Base-by-base conservation (phyloP, 331 rosid genomes). In the Dryas integrifolia region DNA sequence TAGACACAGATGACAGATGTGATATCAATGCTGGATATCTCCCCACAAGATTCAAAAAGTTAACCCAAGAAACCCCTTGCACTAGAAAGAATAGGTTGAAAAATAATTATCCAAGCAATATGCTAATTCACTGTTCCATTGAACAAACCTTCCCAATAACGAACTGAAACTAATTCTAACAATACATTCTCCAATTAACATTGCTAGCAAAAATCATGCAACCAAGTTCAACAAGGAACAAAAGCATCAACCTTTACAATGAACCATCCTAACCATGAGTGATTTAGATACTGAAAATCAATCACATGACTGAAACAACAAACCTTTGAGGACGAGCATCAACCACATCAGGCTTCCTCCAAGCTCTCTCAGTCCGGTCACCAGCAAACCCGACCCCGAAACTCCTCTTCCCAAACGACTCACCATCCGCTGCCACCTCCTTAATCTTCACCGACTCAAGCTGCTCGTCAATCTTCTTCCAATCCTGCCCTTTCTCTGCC, bases 401-500 rank as follows among this genome's bases (percentile, higher is more conserved):
- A 65, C 86, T 80, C 82, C 75, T 89, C 80, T 79, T 93, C 56
- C 86, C 96, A 58, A 82, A 77, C 7, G 79, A 68, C 77, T 84
- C 39, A 3, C 72, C 83, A 45, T 80, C 73, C 64, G 70, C 76
- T 2, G 2, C 90, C 9, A 61, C 70, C 55, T 80, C 92, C 76
- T 89, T 87, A 52, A 82, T 79, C 83, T 86, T 91, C 79, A 59
- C 21, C 18, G 80, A 58, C 82, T 91, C 95, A 40, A 93, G 95
- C 71, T 93, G 79, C 80, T 89, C 95, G 44, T 93, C 97, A 77
- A 91, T 85, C 86, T 88, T 86, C 88, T 91, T 93, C 95, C 92
- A 91, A 76, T 93, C 97, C 70, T 85, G 89, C 48, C 95, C 98
- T 49, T 93, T 89, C 92, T 87, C 95, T 0, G 95, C 97, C 86